A percentile compares a stretch with the other conserved stretches of the same genome.
These are phyloP conservation scores for Fusarium sacchari DNA, from an alignment of 2,329 filamentous ascomycete species.

Conservation along the genomic window DNA sequence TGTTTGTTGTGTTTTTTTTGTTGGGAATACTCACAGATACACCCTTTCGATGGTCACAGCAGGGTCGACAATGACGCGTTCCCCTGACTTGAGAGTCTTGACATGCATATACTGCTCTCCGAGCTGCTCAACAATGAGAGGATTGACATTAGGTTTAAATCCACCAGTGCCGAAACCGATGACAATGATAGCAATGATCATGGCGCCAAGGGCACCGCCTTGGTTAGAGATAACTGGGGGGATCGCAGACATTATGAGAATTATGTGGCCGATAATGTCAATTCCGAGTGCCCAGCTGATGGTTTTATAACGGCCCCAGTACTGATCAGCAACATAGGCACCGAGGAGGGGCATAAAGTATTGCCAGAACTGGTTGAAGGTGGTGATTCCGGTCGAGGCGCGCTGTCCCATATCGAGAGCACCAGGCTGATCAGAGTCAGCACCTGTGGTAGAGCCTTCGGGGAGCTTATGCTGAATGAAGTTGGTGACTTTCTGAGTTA, in stretches of 20 bases:
- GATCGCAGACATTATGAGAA: constrained; percentile 73
- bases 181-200: constrained; percentile 68
- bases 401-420: constrained; percentile 68
- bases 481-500: constrained; percentile 59
- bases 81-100: constrained; percentile 62
- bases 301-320: constrained; percentile 75
- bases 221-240: constrained; percentile 68
- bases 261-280: constrained; percentile 72
- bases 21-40: constrained; percentile 45
- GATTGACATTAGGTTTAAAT: constrained; percentile 79
- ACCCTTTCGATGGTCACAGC: constrained; percentile 70
- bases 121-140: constrained; percentile 74
- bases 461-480: constrained; percentile 71
- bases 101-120: constrained; percentile 64
- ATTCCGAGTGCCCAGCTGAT: constrained; percentile 70
- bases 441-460: constrained; percentile 63
- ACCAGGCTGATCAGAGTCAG: constrained; percentile 57
- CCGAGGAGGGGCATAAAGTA: constrained; percentile 69
- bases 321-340: constrained; percentile 62
- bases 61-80: constrained; percentile 73
- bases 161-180: constrained; percentile 74
- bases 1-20: too few species aligned
- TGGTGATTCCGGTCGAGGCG: constrained; percentile 57
- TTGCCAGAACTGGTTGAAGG: constrained; percentile 68
- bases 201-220: constrained; percentile 66